Conservation (phyloP, 306 rosid species). For the Prunus campanulata region DNA sequence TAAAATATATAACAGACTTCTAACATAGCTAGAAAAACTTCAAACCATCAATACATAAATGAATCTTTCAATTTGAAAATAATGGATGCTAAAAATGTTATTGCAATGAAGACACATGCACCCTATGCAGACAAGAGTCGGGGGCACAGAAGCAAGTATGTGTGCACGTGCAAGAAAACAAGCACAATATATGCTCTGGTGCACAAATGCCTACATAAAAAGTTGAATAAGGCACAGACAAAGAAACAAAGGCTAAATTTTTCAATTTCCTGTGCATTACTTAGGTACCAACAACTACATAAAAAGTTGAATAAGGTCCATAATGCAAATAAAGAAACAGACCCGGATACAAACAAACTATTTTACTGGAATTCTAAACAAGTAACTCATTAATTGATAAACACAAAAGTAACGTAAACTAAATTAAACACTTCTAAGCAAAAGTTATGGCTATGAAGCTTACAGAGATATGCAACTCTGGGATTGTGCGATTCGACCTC, state of each 20-base stretch:
- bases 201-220: not conserved
- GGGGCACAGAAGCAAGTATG: not conserved
- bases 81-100: not conserved
- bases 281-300: not conserved
- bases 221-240: not conserved
- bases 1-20: not conserved
- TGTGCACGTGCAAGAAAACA: not conserved
- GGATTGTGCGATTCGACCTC: conserved; percentile 92
- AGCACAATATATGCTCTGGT: not conserved
- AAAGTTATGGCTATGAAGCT: conserved; percentile 20
- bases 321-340: not conserved
- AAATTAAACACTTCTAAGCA: not conserved
- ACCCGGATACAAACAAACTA: not conserved
- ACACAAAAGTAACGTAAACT: not conserved
- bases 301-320: not conserved
- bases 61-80: not conserved
- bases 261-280: not conserved
- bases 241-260: not conserved
- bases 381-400: not conserved
- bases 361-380: not conserved
- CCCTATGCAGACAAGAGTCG: not conserved
- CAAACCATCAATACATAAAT: not conserved
- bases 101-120: not conserved
- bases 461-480: conserved; percentile 95
- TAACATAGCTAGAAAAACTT: not conserved